phyloP scores from a whole-genome alignment of 2,329 filamentous ascomycete genomes.

The Colletotrichum endophyticum region DNA sequence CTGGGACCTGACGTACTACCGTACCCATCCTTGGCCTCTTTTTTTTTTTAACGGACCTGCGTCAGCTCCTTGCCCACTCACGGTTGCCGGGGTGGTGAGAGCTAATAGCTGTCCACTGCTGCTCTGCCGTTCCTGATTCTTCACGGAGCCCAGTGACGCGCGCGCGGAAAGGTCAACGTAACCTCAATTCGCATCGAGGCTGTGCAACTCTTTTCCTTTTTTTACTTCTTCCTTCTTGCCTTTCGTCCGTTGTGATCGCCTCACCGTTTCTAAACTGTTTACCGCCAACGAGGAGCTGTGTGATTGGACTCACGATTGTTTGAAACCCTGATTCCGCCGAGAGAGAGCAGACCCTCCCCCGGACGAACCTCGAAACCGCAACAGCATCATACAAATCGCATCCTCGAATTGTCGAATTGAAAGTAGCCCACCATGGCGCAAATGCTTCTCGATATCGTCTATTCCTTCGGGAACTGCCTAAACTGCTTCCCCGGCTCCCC shows the following conservation, averaged over 20 bases:
- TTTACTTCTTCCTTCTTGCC: background rate
- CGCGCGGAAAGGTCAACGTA: background rate
- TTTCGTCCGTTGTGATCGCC: background rate
- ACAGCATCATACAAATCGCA: background rate
- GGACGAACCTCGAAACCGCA: background rate
- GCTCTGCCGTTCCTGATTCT: conserved; percentile 8
- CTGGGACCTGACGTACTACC: background rate
- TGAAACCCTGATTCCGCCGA: background rate
- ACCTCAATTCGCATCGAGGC: background rate
- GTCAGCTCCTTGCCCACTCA: conserved; percentile 14
- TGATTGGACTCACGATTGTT: background rate
- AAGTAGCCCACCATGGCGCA: conserved; percentile 68
- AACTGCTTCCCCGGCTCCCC: conserved; percentile 95
- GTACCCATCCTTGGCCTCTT: background rate
- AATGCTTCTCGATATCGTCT: conserved; percentile 86
- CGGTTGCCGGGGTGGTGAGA: conserved; percentile 14
- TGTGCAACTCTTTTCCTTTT: background rate
- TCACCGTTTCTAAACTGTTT: background rate
- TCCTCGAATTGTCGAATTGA: background rate
- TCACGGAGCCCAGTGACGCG: background rate
- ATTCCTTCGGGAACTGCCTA: conserved; percentile 92
- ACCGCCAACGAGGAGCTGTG: background rate
- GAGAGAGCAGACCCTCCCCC: background rate
- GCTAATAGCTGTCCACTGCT: conserved; percentile 9
- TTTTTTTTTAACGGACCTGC: conserved; percentile 4